Base-by-base conservation (phyloP, 2,329 filamentous ascomycete genomes). In the Claviceps digitariae region DNA sequence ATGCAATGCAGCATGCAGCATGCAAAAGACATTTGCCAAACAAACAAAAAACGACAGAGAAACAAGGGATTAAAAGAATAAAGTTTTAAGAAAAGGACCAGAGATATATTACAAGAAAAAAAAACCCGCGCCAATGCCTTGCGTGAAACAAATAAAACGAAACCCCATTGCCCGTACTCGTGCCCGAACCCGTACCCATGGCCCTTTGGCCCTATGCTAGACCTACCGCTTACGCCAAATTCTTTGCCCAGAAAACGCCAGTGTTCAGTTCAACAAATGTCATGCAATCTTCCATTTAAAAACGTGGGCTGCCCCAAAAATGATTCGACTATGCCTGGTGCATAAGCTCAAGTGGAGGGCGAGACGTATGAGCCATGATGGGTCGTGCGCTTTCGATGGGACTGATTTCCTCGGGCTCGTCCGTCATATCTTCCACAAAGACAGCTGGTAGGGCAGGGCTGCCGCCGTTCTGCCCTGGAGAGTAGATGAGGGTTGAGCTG, bases 291-390 rank as follows among this genome's bases (percentile, higher is more conserved):
- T n/a, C n/a, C n/a, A n/a, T n/a, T n/a, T n/a, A n/a, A n/a, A n/a
- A n/a, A n/a, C n/a, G n/a, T n/a, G n/a, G n/a, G n/a, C 3, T 9
- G n/a, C n/a, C 27, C 27, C 27, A 5, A 29, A 5, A 29, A 5
- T 4, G 9, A 29, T 2, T 31, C 25, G 50, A 51, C 58, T 59
- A 68, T 45, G 62, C 63, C 57, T 73, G 63, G 50, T 72, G 65
- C 77, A 85, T 84, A 58, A 85, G 69, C 71, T 86, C 83, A 8
- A 86, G 73, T 0, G 82, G 82, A 23, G 83, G 83, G 50, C 81
- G 72, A 2, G 76, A 59, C 2, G 83, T 86, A 60, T 84, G 79
- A 25, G 78, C 76, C 68, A 76, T 64, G 57, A 82, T 77, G 21
- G 77, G 72, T 60, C 71, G 74, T 23, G 62, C 61, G 56, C 53